Percentiles rank a stretch among this genome's conserved stretches.
phyloP scores from a whole-genome alignment of 495 filamentous ascomycete species.

The Tuber magnatum region DNA sequence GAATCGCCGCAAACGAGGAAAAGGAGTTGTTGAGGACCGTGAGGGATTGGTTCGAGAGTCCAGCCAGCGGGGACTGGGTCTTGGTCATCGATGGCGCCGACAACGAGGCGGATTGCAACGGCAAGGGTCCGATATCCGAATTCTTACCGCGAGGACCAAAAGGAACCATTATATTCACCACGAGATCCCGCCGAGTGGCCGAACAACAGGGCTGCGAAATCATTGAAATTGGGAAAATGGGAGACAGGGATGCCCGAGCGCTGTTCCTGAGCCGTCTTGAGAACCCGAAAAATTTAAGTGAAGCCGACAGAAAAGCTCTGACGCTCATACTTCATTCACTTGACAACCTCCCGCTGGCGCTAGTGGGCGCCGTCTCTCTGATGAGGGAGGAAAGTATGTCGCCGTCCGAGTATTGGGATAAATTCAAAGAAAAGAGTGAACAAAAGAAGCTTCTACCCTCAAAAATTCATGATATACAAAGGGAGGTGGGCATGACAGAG shows the following conservation, averaged over 20 bases:
- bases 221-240: neutral
- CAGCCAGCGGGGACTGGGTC: slow-evolving; percentile 31
- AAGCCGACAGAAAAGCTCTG: neutral
- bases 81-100: slow-evolving; percentile 44
- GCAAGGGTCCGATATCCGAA: slow-evolving; percentile 3
- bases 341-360: slow-evolving; percentile 38
- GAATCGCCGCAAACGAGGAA: neutral
- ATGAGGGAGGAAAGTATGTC: slow-evolving; percentile 30
- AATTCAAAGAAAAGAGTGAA: slow-evolving; percentile 10
- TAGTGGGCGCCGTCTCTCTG: slow-evolving; percentile 39
- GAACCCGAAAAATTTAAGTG: neutral
- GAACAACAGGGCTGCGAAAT: neutral
- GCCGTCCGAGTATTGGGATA: slow-evolving; percentile 9
- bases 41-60: slow-evolving; percentile 24
- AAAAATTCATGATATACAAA: slow-evolving; percentile 20
- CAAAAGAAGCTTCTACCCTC: slow-evolving; percentile 16
- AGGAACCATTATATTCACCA: slow-evolving; percentile 21
- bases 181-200: slow-evolving; percentile 13
- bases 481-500: slow-evolving; percentile 40
- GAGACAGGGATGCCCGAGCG: neutral
- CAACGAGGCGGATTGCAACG: slow-evolving; percentile 15
- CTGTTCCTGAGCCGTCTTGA: neutral
- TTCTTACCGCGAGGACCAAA: slow-evolving; percentile 16
- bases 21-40: neutral
- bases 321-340: slow-evolving; percentile 31